phyloP scores from a whole-genome alignment of 306 rosid genomes.

The Phaseolus lunatus region DNA sequence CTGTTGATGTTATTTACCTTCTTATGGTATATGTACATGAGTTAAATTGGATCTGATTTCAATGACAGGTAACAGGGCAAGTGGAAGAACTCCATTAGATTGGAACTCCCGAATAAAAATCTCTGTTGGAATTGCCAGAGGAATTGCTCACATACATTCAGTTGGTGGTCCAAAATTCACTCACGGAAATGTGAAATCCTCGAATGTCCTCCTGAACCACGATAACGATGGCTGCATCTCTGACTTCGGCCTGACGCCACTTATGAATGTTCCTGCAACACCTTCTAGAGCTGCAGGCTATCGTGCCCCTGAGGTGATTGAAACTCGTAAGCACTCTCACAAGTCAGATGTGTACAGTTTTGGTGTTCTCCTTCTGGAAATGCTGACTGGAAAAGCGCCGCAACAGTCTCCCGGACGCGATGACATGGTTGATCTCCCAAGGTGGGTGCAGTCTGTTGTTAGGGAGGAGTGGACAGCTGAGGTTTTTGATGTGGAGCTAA shows the following conservation, averaged over 20 bases:
- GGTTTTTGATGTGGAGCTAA: constrained; percentile 92
- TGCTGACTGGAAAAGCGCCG: constrained; percentile 95
- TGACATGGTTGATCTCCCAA: constrained; percentile 93
- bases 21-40: neutral
- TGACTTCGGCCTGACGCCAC: constrained; percentile 87
- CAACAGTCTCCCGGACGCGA: constrained; percentile 84
- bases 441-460: constrained; percentile 97
- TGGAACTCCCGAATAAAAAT: constrained; percentile 82
- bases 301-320: constrained; percentile 94
- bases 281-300: constrained; percentile 84
- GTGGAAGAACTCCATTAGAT: constrained; percentile 73
- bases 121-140: constrained; percentile 75
- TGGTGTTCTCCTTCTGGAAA: constrained; percentile 86
- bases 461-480: constrained; percentile 99
- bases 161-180: constrained; percentile 84
- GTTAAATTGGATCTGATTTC: constrained; percentile 25
- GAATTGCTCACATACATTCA: constrained; percentile 83
- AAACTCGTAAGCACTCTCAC: constrained; percentile 85
- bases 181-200: constrained; percentile 88
- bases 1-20: neutral
- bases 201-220: constrained; percentile 85
- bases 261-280: constrained; percentile 78
- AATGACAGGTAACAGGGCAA: constrained; percentile 72
- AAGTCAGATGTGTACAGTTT: constrained; percentile 94
- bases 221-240: constrained; percentile 78